A percentile compares a stretch with the other conserved stretches of the same genome.
Evolutionary conservation across 1,284 basidiomycete genomes (phyloP).

Genomic region (Pseudozyma flocculosa): DNA sequence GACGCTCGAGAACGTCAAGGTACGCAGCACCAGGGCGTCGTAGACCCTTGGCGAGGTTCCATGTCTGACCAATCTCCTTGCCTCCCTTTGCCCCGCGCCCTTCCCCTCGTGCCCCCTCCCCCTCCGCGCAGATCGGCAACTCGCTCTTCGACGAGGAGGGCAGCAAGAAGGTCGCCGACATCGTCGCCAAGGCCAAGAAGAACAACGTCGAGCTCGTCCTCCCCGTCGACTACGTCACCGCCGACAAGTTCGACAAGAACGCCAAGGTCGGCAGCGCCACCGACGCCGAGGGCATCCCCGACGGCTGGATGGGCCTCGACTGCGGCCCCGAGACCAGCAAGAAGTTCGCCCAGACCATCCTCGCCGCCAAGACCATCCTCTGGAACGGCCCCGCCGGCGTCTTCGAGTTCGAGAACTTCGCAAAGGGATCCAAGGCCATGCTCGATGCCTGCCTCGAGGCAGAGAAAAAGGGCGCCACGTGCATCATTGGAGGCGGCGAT

Average conservation of each 20-base stretch:
- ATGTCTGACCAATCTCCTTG: neutral
- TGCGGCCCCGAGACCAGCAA: constrained; percentile 69
- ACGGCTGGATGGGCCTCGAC: constrained; percentile 90
- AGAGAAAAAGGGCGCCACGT: constrained; percentile 79
- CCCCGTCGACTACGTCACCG: constrained; percentile 91
- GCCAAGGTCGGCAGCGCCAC: constrained; percentile 77
- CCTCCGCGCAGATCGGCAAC: constrained; percentile 71
- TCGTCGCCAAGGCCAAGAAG: constrained; percentile 89
- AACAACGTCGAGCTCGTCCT: constrained; percentile 94
- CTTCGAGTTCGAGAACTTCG: constrained; percentile 93
- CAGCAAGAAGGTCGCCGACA: constrained; percentile 77
- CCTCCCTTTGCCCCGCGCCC: constrained; percentile 9
- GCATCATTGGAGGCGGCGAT: constrained; percentile 70
- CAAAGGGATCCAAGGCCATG: constrained; percentile 78
- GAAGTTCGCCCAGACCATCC: constrained; percentile 76
- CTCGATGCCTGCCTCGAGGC: constrained; percentile 87
- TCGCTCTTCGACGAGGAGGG: constrained; percentile 93
- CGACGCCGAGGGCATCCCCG: constrained; percentile 82
- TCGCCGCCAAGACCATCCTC: constrained; percentile 90
- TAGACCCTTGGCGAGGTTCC: neutral
- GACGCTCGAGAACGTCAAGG: constrained; percentile 72
- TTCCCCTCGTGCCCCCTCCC: constrained; percentile 3
- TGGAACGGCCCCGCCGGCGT: constrained; percentile 98
- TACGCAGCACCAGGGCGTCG: neutral
- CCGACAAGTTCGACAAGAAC: constrained; percentile 91